Conservation (phyloP, 2,329 filamentous ascomycete genomes). For the Paraphoma sp. region DNA sequence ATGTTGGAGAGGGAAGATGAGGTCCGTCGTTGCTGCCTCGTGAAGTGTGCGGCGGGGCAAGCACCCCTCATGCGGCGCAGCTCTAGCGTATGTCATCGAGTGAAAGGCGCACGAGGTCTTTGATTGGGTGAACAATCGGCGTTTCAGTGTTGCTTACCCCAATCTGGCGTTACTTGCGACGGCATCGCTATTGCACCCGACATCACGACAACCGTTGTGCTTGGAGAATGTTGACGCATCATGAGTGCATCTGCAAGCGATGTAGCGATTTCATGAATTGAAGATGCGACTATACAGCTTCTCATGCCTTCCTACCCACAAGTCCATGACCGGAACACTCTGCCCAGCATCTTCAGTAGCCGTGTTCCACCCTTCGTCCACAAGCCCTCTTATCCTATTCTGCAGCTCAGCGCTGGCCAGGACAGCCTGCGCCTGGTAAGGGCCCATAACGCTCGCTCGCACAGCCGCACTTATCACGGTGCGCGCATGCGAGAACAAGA, state of each 20-base stretch:
- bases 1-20: not conserved
- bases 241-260: no score
- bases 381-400: constrained; percentile 62
- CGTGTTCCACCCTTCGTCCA: constrained; percentile 67
- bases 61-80: constrained; percentile 11
- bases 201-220: not conserved
- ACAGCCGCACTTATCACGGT: constrained; percentile 79
- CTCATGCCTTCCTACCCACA: constrained; percentile 85
- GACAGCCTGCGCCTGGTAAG: constrained; percentile 78
- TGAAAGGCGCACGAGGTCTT: constrained; percentile 20
- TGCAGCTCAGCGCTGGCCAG: constrained; percentile 69
- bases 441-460: constrained; percentile 77
- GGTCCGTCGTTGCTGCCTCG: constrained; percentile 14
- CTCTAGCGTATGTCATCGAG: constrained; percentile 12
- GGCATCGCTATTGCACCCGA: not conserved
- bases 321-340: constrained; percentile 76
- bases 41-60: constrained; percentile 4
- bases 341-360: constrained; percentile 73
- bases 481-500: constrained; percentile 77
- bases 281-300: constrained; percentile 85
- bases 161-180: not conserved
- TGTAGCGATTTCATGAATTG: constrained; percentile 66
- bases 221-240: not conserved
- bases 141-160: not conserved
- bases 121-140: constrained; percentile 6